Evolutionary conservation across 208 protist genomes (phyloP).

Genomic region (Histomonas meleagridis): DNA sequence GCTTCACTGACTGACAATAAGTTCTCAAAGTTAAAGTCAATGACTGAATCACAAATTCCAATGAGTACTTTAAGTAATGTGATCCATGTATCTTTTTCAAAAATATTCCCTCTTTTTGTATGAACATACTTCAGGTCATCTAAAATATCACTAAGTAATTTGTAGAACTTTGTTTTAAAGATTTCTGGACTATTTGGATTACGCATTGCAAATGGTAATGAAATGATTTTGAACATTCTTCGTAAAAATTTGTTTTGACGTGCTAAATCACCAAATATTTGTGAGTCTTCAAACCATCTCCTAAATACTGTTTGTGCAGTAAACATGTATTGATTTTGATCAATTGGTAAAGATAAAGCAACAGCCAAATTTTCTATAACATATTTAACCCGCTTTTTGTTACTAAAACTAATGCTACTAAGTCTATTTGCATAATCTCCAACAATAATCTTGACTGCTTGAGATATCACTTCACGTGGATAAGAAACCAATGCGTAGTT

Average conservation of each 20-base stretch:
- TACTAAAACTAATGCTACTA: not conserved
- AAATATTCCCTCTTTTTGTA: not conserved
- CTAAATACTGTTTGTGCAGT: not conserved
- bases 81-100: constrained; percentile 2
- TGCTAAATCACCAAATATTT: not conserved
- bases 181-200: not conserved
- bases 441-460: not conserved
- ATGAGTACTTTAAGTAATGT: not conserved
- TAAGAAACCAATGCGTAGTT: not conserved
- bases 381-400: not conserved
- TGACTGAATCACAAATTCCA: not conserved
- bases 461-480: not conserved
- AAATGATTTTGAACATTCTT: not conserved
- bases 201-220: not conserved
- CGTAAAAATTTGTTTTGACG: not conserved
- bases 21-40: not conserved
- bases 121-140: not conserved
- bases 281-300: not conserved
- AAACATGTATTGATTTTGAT: not conserved
- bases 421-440: not conserved
- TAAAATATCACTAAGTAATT: not conserved
- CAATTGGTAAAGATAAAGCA: not conserved
- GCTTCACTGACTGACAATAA: not conserved
- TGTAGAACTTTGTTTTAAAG: not conserved
- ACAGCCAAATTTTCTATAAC: constrained; percentile 13